Base-by-base conservation (phyloP, 1,284 basidiomycete genomes). In the Singerocomus rubriflavus region DNA sequence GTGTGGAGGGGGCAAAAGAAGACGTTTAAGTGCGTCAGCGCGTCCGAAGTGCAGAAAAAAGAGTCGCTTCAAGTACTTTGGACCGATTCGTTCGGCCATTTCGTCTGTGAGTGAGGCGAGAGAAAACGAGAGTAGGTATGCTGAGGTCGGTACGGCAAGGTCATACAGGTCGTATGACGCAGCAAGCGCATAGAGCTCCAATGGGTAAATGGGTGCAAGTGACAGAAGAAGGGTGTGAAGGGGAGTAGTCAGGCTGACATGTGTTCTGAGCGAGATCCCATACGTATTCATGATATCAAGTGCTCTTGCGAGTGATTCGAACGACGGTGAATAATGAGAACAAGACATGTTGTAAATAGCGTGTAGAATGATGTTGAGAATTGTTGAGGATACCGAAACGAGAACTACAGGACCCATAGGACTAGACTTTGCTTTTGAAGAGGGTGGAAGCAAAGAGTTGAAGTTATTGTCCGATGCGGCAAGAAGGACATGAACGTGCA, bases 281-380 rank as follows among this genome's bases (percentile, higher is more conserved):
- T 83, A 85, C n/a, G 63, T 58, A 14, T 66, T 65, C 37, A 85
- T 67, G 21, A 71, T 69, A 47, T 69, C 65, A 10, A 84, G 71
- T n/a, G 81, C 74, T n/a, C 65, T 54, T 46, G 68, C 58, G 34
- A 84, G 69, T 30, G 72, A 69, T 27, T 75, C 70, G 51, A 83
- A 76, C 14, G 77, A 66, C 9, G 84, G 84, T 12, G 76, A 76
- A 65, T 82, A 85, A 55, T 82, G 80, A 27, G 77, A 74, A 63
- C 79, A 83, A 12, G 81, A 76, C 58, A 83, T 72, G 51, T 79
- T 74, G 63, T 86, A 85, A 48, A 82, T 63, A 5, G 74, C 62
- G 59, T 85, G 84, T 14, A 87, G 67, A 41, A 86, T 67, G 55
- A 87, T 72, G 56, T 87, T 87, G 52, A 87, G 69, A 13, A 79